Conservation (phyloP, 352 stramenopile species). For the Phytopythium cucurbitacearum region DNA sequence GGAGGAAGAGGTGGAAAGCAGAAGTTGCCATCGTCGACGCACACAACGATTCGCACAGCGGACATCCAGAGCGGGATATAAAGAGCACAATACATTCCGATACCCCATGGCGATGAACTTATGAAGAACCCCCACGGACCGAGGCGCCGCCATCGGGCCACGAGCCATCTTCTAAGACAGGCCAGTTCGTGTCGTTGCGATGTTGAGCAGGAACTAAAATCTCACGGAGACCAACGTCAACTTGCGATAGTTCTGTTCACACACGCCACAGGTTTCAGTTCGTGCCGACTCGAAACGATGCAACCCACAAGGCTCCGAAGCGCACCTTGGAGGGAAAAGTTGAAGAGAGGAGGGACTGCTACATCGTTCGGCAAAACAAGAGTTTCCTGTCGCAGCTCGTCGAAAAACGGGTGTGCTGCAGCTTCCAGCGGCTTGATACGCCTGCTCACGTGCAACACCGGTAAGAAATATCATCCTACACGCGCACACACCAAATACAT, state of each 20-base stretch:
- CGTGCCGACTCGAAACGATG: background rate
- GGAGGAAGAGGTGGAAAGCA: no score
- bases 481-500: slow-evolving; percentile 3
- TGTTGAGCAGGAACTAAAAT: slow-evolving; percentile 73
- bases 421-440: slow-evolving; percentile 81
- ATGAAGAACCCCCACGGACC: no score
- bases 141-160: slow-evolving; percentile 35
- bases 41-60: no score
- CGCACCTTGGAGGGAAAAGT: slow-evolving; percentile 91
- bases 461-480: background rate
- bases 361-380: slow-evolving; percentile 84
- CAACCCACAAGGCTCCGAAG: background rate
- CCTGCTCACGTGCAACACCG: slow-evolving; percentile 15
- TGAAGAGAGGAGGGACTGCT: slow-evolving; percentile 88
- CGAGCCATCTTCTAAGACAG: slow-evolving; percentile 58
- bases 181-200: slow-evolving; percentile 75
- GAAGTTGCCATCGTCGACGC: no score
- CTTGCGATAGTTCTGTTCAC: slow-evolving; percentile 64
- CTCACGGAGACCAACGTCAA: slow-evolving; percentile 64
- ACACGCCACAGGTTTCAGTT: background rate
- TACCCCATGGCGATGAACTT: no score
- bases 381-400: slow-evolving; percentile 92
- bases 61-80: no score
- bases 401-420: slow-evolving; percentile 96
- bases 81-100: no score